Conservation (phyloP, 768 basidiomycete genomes). For the Termitomyces sp. region DNA sequence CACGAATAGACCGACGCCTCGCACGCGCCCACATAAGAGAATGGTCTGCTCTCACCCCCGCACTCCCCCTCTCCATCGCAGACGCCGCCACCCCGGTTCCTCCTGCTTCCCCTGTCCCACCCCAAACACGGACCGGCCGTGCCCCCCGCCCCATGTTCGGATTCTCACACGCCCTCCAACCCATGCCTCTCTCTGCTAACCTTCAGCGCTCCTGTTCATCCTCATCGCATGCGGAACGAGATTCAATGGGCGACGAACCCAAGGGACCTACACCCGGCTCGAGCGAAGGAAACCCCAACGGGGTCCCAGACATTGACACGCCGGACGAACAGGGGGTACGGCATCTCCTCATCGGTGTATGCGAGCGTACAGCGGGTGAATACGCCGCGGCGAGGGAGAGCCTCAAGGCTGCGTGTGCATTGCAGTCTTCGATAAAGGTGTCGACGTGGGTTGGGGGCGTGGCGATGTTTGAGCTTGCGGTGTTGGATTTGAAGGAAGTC, state of each 20-base stretch:
- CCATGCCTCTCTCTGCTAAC: slow-evolving; percentile 5
- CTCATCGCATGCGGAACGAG: background rate
- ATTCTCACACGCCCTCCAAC: slow-evolving; percentile 13
- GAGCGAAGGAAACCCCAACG: slow-evolving; percentile 3
- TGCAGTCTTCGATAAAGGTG: slow-evolving; percentile 37
- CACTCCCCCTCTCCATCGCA: slow-evolving; percentile 6
- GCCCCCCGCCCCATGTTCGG: slow-evolving; percentile 6
- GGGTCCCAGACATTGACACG: slow-evolving; percentile 50
- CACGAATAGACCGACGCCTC: slow-evolving; percentile 49
- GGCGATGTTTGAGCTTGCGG: slow-evolving; percentile 66
- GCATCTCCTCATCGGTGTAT: slow-evolving; percentile 63
- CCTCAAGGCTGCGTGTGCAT: slow-evolving; percentile 47
- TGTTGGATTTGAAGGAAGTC: slow-evolving; percentile 62
- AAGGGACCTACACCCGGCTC: background rate
- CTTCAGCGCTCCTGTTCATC: background rate
- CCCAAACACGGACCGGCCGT: background rate
- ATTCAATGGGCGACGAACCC: background rate
- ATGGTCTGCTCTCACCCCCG: slow-evolving; percentile 47
- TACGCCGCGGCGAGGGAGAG: slow-evolving; percentile 43
- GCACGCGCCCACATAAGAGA: slow-evolving; percentile 61
- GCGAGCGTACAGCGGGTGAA: slow-evolving; percentile 53
- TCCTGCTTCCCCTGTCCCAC: background rate
- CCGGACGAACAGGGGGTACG: slow-evolving; percentile 70
- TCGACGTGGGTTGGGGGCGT: slow-evolving; percentile 70
- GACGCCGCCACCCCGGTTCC: slow-evolving; percentile 5